Evolutionary conservation across 2,329 filamentous ascomycete genomes (phyloP), one percentile per base, ranked within the genome.

Genomic region (Neofusicoccum umdonicola): DNA sequence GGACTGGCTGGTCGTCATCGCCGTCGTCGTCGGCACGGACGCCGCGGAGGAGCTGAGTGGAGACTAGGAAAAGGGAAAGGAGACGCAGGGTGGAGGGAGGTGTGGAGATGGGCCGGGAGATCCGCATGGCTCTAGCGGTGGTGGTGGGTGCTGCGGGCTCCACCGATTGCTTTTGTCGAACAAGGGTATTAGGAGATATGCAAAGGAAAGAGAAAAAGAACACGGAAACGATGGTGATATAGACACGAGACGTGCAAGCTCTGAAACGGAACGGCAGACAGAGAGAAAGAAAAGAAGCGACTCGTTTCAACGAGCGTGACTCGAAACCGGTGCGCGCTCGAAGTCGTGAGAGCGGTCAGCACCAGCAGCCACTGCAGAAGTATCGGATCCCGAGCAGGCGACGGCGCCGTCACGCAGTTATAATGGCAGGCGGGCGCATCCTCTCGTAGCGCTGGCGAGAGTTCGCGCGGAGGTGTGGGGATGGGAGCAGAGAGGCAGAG

Each of bases 1-100:
- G 73, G 3, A 56, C n/a, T 19, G 41, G 34, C 9, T 39, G 22
- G 19, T 42, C 44, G 51, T 45, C 41, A 42, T 62, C 39, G 48
- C 39, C 62, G 27, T 31, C 22, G 22, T 44, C 27, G 41, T 56
- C 62, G 50, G 42, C 50, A 31, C 51, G 51, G 17, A 47, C 56
- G 12, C 8, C 15, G 45, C 12, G 19, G 41, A 64, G 8, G 50
- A 56, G 13, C 4, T 13, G 51, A 4, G 51, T 34, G 13, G 44
- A 41, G 22, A 64, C 31, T 6, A 57, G 62, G 15, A 56, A 19
- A 9, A 57, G 51, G 12, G 62, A 41, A 11, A 64, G 41, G 35
- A 57, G 42, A 15, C 17, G 22, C 31, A 57, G 51, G 31, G 62
- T 9, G 11, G 48, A 31, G 22, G 15, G 54, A 5, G 39, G 13